These are phyloP conservation scores for Pulveroboletus sp. DNA, from an alignment of 768 basidiomycete species.

Conservation along the genomic window DNA sequence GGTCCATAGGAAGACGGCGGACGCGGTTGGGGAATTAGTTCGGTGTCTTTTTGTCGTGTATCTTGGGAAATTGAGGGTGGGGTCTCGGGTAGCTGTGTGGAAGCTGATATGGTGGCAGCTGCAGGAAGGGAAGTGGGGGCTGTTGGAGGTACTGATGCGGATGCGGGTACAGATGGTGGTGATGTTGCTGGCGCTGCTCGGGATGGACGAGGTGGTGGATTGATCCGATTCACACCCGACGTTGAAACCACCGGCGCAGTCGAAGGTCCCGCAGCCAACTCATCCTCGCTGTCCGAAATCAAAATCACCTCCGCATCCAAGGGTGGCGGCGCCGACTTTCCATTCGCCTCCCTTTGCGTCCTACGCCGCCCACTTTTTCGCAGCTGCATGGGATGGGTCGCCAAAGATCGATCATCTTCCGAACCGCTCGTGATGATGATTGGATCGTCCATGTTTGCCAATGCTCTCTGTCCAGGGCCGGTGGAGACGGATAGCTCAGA, in stretches of 20 bases:
- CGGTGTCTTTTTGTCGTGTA: not conserved
- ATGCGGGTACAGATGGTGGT: not conserved
- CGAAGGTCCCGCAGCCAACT: not conserved
- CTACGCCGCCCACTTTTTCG: not conserved
- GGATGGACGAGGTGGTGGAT: not conserved
- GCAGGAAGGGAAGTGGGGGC: not conserved
- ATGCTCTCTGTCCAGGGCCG: not conserved
- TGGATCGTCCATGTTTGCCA: constrained; percentile 4
- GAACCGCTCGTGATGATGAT: constrained; percentile 27
- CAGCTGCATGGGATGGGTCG: not conserved
- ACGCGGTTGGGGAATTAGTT: not conserved
- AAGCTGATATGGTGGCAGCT: not conserved
- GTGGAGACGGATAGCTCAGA: not conserved
- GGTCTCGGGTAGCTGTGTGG: not conserved
- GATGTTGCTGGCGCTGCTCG: not conserved
- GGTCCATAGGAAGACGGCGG: constrained; percentile 1
- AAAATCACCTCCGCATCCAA: constrained; percentile 24
- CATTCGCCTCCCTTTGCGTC: not conserved
- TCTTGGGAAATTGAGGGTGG: not conserved
- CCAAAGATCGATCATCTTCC: constrained; percentile 1
- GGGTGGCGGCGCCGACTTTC: constrained; percentile 5
- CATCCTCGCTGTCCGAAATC: constrained; percentile 26
- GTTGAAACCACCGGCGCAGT: not conserved
- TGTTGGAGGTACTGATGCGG: not conserved
- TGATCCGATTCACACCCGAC: not conserved